Conservation (phyloP, 768 basidiomycete species). For the Goffeauzyma gilvescens region DNA sequence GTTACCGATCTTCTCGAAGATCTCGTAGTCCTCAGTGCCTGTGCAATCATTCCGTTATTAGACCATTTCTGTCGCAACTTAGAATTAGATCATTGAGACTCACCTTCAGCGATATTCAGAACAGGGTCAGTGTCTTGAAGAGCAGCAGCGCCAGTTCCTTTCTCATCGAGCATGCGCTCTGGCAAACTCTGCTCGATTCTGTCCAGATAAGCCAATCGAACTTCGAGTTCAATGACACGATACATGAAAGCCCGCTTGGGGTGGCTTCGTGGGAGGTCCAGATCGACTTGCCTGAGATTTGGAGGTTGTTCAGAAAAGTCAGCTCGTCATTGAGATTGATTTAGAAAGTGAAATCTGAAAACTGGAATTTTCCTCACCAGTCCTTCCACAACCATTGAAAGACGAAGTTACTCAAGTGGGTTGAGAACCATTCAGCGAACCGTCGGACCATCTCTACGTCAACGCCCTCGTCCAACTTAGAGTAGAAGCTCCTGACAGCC, state of each 20-base stretch:
- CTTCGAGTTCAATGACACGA: slow-evolving; percentile 68
- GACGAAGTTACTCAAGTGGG: slow-evolving; percentile 93
- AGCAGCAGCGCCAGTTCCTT: slow-evolving; percentile 15
- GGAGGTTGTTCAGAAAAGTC: background rate
- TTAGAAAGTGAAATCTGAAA: too few species aligned
- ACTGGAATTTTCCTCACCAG: slow-evolving; percentile 73
- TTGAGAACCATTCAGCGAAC: slow-evolving; percentile 84
- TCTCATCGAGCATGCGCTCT: slow-evolving; percentile 35
- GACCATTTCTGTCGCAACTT: background rate
- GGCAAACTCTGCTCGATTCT: slow-evolving; percentile 78
- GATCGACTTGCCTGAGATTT: slow-evolving; percentile 57
- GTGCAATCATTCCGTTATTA: too few species aligned
- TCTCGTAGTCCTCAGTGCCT: background rate
- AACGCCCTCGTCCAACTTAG: slow-evolving; percentile 57
- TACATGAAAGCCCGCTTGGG: slow-evolving; percentile 78
- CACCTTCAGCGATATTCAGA: background rate
- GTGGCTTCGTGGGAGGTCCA: slow-evolving; percentile 52
- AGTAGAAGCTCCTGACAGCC: slow-evolving; percentile 72
- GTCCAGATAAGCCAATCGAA: slow-evolving; percentile 80
- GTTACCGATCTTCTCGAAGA: background rate
- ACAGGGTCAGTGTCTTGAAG: slow-evolving; percentile 5
- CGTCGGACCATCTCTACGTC: slow-evolving; percentile 66
- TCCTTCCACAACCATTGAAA: slow-evolving; percentile 99
- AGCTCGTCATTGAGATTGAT: background rate
- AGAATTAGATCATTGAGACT: background rate